Conservation (phyloP, 805 yeast species). For the Tetrapisispora taiwanensis region DNA sequence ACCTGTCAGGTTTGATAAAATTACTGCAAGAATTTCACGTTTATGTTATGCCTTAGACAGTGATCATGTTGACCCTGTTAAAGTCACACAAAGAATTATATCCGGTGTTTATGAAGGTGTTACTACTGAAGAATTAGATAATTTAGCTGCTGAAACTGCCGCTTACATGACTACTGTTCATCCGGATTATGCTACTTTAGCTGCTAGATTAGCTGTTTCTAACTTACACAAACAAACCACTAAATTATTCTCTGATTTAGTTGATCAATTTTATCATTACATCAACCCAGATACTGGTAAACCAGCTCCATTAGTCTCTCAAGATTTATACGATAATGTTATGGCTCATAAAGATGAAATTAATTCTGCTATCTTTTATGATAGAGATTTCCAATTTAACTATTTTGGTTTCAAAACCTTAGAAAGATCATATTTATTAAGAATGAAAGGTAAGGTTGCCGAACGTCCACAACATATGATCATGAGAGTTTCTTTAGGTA, state of each 20-base stretch:
- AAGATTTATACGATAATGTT: constrained; percentile 54
- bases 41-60: constrained; percentile 91
- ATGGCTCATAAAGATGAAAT: constrained; percentile 52
- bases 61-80: constrained; percentile 85
- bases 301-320: constrained; percentile 62
- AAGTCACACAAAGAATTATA: constrained; percentile 90
- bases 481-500: constrained; percentile 87
- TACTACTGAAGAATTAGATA: constrained; percentile 78
- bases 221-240: constrained; percentile 92
- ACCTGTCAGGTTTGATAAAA: constrained; percentile 91
- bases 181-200: constrained; percentile 93
- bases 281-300: constrained; percentile 68
- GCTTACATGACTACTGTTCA: constrained; percentile 96
- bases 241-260: constrained; percentile 70
- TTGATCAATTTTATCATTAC: constrained; percentile 62
- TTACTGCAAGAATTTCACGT: constrained; percentile 89
- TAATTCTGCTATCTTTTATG: constrained; percentile 62
- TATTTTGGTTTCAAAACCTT: constrained; percentile 91
- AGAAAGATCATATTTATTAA: constrained; percentile 73
- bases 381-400: constrained; percentile 67
- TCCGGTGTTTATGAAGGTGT: constrained; percentile 97
- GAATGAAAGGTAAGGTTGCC: constrained; percentile 52
- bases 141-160: constrained; percentile 90
- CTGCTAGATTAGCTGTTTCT: constrained; percentile 92
- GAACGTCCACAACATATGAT: constrained; percentile 90